Conservation (phyloP, 2,329 filamentous ascomycete species). For the Macrophomina pseudophaseolina region DNA sequence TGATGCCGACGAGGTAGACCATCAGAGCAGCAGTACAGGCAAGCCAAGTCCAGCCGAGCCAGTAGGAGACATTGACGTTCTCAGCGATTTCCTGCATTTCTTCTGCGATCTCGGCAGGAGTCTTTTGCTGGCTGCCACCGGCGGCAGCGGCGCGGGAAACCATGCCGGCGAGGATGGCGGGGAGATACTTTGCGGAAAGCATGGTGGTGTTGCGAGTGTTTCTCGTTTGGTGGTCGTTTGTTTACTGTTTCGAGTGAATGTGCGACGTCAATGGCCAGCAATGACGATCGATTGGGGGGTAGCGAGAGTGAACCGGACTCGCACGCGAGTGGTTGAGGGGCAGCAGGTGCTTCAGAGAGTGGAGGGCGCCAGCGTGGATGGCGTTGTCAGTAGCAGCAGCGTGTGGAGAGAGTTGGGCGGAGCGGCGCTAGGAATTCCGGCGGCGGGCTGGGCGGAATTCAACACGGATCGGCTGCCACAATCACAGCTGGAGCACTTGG, state of each 20-base stretch:
- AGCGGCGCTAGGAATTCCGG: slow-evolving; percentile 9
- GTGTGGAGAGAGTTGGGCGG: not conserved
- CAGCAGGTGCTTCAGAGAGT: not conserved
- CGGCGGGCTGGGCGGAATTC: slow-evolving; percentile 4
- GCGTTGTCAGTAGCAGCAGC: not conserved
- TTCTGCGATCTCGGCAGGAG: slow-evolving; percentile 12
- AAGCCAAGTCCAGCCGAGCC: slow-evolving; percentile 57
- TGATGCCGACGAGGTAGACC: slow-evolving; percentile 68
- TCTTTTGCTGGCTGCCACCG: not conserved
- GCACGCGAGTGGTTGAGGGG: slow-evolving; percentile 18
- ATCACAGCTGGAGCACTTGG: not conserved
- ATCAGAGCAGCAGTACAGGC: slow-evolving; percentile 67
- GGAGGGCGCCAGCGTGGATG: not conserved
- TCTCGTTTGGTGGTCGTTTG: not conserved
- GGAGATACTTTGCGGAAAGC: not conserved
- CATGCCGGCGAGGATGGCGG: slow-evolving; percentile 6
- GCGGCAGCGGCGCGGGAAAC: slow-evolving; percentile 8
- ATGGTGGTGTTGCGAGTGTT: slow-evolving; percentile 9
- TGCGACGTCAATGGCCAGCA: slow-evolving; percentile 24
- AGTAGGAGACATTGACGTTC: slow-evolving; percentile 44
- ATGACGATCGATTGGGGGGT: slow-evolving; percentile 16
- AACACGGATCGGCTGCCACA: slow-evolving; percentile 1
- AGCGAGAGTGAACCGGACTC: slow-evolving; percentile 21
- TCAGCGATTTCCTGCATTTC: slow-evolving; percentile 23
- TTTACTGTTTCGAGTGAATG: slow-evolving; percentile 17